These are phyloP conservation scores for Mentha longifolia DNA, from an alignment of 257 asterid species.

Conservation along the genomic window DNA sequence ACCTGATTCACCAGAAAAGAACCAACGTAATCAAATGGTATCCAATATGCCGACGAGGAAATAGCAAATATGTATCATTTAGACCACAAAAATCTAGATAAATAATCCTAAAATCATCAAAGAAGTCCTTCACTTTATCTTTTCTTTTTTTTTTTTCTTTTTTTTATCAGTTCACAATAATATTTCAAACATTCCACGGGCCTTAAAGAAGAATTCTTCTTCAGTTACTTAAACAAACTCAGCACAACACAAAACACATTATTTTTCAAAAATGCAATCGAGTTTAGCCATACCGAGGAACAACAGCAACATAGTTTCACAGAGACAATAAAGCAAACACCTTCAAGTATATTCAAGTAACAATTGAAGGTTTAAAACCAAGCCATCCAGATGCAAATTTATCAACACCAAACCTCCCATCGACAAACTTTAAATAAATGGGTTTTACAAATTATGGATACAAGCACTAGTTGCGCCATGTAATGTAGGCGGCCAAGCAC, in stretches of 20 bases:
- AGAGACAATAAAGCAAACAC: conserved; percentile 42
- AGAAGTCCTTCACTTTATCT: too few relatives aligned
- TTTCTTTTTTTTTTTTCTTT: too few relatives aligned
- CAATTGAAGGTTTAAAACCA: not conserved
- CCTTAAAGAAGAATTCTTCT: not conserved
- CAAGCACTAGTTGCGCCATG: not conserved
- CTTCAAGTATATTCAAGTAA: conserved; percentile 15
- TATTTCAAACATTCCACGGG: not conserved
- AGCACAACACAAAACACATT: not conserved
- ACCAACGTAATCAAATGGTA: conserved; percentile 10
- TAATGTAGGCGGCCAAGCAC: conserved; percentile 25
- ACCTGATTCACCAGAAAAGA: conserved; percentile 40
- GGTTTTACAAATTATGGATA: too few relatives aligned
- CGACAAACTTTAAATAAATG: too few relatives aligned
- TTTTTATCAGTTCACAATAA: too few relatives aligned
- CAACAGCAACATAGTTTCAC: conserved; percentile 20
- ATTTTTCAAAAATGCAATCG: not conserved
- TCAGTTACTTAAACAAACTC: not conserved
- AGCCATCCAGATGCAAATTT: too few relatives aligned
- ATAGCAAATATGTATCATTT: not conserved
- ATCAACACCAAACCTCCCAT: too few relatives aligned
- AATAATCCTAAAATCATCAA: not conserved
- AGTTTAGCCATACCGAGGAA: not conserved
- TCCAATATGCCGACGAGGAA: not conserved
- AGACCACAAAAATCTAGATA: not conserved